A percentile compares a stretch with the other conserved stretches of the same genome.
Evolutionary conservation across 2,329 filamentous ascomycete genomes (phyloP).

Genomic region (Cladosporium sp.): DNA sequence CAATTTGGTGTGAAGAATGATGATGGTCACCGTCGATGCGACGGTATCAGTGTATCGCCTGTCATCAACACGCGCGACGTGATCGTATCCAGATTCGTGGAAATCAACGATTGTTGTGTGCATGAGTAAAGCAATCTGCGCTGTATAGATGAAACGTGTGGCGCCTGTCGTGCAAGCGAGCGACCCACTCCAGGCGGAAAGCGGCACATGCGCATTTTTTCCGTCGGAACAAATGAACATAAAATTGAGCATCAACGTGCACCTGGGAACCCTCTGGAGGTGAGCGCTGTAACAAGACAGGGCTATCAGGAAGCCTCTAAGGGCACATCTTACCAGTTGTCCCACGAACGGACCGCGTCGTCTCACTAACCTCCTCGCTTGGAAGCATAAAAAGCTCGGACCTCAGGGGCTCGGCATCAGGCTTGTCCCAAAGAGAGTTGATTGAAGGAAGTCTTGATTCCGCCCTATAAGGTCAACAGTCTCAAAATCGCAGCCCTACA

Average conservation of each 20-base stretch:
- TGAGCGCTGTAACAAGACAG: not conserved
- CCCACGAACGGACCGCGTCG: not conserved
- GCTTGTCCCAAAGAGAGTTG: constrained; percentile 2
- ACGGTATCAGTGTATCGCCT: too few species aligned
- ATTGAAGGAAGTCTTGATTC: not conserved
- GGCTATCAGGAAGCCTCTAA: not conserved
- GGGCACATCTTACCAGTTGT: not conserved
- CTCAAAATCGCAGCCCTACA: not conserved
- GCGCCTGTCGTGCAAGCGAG: constrained; percentile 1
- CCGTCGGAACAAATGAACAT: not conserved
- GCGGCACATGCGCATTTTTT: not conserved
- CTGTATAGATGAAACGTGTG: constrained; percentile 1
- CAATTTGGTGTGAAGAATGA: too few species aligned
- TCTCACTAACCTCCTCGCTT: not conserved
- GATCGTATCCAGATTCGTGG: too few species aligned
- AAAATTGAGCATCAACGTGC: too few species aligned
- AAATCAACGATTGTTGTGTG: too few species aligned
- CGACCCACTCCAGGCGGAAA: constrained; percentile 1
- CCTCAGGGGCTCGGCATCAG: constrained; percentile 1
- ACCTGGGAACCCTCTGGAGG: too few species aligned
- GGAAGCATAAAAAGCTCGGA: not conserved
- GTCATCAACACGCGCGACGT: too few species aligned
- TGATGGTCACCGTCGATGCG: too few species aligned
- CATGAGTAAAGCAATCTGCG: too few species aligned
- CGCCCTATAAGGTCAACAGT: not conserved